Evolutionary conservation across 768 basidiomycete genomes (phyloP).

Genomic region (Leccinum disarticulatum): DNA sequence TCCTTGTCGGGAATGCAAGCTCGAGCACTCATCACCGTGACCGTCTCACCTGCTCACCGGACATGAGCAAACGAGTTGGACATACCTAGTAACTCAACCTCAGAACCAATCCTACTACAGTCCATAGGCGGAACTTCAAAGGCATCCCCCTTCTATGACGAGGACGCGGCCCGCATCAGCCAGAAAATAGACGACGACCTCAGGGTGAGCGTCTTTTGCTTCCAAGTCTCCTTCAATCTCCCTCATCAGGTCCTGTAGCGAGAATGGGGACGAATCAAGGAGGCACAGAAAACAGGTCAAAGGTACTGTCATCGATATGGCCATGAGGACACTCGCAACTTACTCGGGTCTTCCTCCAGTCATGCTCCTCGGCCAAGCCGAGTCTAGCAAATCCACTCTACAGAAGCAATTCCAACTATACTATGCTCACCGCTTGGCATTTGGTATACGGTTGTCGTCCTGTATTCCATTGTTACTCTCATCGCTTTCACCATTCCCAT

Average conservation of each 20-base stretch:
- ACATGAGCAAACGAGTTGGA: conserved; percentile 31
- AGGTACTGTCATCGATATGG: conserved; percentile 36
- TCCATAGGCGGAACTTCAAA: conserved; percentile 31
- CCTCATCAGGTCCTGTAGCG: conserved; percentile 36
- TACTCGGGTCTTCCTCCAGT: conserved; percentile 38
- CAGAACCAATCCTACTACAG: conserved; percentile 33
- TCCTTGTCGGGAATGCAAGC: conserved; percentile 28
- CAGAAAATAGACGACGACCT: conserved; percentile 58
- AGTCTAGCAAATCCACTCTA: conserved; percentile 80
- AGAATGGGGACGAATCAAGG: conserved; percentile 48
- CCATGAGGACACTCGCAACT: conserved; percentile 1
- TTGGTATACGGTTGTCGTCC: no score
- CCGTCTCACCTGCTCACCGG: conserved; percentile 11
- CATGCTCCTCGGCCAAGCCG: conserved; percentile 77
- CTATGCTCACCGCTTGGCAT: conserved; percentile 52
- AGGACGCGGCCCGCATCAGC: conserved; percentile 47
- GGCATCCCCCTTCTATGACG: conserved; percentile 39
- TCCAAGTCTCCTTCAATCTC: background rate
- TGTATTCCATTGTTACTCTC: no score
- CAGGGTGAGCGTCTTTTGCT: conserved; percentile 37
- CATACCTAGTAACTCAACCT: conserved; percentile 30
- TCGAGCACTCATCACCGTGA: conserved; percentile 19
- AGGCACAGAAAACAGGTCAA: conserved; percentile 51
- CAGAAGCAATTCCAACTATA: conserved; percentile 84
- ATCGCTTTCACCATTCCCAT: no score